Base-by-base conservation (phyloP, 1,284 basidiomycete genomes). In the Sanghuangporus baumii region DNA sequence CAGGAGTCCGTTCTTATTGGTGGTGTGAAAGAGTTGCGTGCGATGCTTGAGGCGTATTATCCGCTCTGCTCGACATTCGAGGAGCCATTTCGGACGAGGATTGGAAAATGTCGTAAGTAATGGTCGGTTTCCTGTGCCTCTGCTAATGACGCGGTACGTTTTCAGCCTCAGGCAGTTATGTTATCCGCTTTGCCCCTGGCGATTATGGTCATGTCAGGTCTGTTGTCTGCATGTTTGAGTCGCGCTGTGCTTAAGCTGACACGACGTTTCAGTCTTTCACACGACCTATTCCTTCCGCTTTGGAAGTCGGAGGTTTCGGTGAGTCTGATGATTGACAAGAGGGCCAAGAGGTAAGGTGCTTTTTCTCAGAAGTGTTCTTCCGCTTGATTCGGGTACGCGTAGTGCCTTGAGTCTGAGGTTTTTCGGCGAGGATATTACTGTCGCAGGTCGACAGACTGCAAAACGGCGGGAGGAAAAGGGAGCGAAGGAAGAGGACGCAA, bases 311-410 rank as follows among this genome's bases (percentile, higher is more conserved):
- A 87, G 66, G 84, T 87, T 16, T 94, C 92, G 1, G 74, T 96
- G 62, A 86, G 89, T 3, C 79, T 97, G 62, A 94, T 98, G 91
- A 86, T 96, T 64, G 94, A 97, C 75, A 98, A 97, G 75, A 90
- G 90, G 69, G 92, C 94, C 40, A 97, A 97, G 76, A 92, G 88
- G 93, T 93, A 63, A 26, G 76, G 71, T 16, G 9, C 46, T 34
- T 18, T 34, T 41, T 36, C 54, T 41, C 34, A 7, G 9, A n/a
- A 26, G 26, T 23, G 51, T 31, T 37, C 36, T 31, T 55, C 2
- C 20, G n/a, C 6, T 8, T 14, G 6, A 37, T 6, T 20, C 26
- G 26, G 36, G 34, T 37, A 8, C 54, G 6, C 16, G 55, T 63
- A 86, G 91, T 71, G 92, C 92, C 0, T 74, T 94, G 68, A 91